Evolutionary conservation across 2,329 filamentous ascomycete genomes (phyloP).

Genomic region (Orbilia blumenaviensis): DNA sequence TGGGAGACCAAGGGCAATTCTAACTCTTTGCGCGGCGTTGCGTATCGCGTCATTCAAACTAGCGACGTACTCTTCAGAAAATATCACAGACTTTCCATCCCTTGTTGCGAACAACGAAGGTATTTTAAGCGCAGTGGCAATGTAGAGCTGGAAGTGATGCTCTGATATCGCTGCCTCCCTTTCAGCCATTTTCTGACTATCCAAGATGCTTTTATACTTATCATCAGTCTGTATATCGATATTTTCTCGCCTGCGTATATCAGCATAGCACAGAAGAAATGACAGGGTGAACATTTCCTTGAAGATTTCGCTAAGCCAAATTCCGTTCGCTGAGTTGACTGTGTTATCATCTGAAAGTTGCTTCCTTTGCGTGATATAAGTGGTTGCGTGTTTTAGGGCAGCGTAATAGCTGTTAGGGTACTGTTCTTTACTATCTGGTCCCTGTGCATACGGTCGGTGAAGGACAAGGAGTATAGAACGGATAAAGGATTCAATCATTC

Average conservation of each 20-base stretch:
- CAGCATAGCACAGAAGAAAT: slow-evolving; percentile 39
- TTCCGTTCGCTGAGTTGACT: slow-evolving; percentile 36
- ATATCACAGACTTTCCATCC: slow-evolving; percentile 22
- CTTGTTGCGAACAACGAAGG: slow-evolving; percentile 33
- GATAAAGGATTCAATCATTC: slow-evolving; percentile 49
- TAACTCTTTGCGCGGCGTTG: slow-evolving; percentile 22
- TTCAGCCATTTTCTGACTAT: slow-evolving; percentile 37
- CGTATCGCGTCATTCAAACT: slow-evolving; percentile 31
- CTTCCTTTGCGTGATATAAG: slow-evolving; percentile 26
- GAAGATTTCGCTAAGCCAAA: slow-evolving; percentile 47
- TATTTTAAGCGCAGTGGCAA: slow-evolving; percentile 43
- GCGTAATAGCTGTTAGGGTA: slow-evolving; percentile 48
- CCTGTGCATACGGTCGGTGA: slow-evolving; percentile 45
- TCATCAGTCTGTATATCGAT: slow-evolving; percentile 45
- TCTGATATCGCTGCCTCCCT: slow-evolving; percentile 43
- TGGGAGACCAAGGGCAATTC: slow-evolving; percentile 28
- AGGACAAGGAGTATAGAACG: slow-evolving; percentile 41
- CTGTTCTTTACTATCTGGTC: slow-evolving; percentile 42
- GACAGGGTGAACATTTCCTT: slow-evolving; percentile 50
- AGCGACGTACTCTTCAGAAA: slow-evolving; percentile 34
- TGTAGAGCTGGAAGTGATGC: slow-evolving; percentile 46
- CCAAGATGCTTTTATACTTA: slow-evolving; percentile 37
- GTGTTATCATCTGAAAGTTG: slow-evolving; percentile 35
- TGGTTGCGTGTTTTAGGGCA: slow-evolving; percentile 26
- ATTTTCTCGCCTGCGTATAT: slow-evolving; percentile 40